phyloP scores from a whole-genome alignment of 1,284 basidiomycete genomes.

The Heimioporus retisporus region DNA sequence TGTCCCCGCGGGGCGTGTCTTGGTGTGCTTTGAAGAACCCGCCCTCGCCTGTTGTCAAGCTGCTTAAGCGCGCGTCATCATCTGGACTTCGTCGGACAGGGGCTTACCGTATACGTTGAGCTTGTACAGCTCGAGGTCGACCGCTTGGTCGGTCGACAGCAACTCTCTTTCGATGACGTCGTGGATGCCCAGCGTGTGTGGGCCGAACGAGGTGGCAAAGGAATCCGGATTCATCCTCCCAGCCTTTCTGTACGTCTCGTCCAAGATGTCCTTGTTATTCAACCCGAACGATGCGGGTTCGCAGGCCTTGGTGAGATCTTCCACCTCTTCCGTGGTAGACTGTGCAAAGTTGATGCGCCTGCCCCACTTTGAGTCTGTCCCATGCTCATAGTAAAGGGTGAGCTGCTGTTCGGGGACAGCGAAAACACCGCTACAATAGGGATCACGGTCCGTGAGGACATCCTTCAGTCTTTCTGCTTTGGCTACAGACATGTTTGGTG shows the following conservation, averaged over 20 bases:
- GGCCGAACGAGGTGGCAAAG: slow-evolving; percentile 40
- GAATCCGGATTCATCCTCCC: slow-evolving; percentile 41
- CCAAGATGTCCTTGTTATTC: slow-evolving; percentile 4
- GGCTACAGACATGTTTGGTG: not conserved
- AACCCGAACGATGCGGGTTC: slow-evolving; percentile 5
- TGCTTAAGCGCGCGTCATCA: no score
- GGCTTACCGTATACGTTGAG: slow-evolving; percentile 13
- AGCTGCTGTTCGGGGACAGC: slow-evolving; percentile 6
- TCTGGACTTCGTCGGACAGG: no score
- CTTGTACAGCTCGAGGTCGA: slow-evolving; percentile 44
- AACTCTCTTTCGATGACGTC: slow-evolving; percentile 25
- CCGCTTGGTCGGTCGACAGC: slow-evolving; percentile 26
- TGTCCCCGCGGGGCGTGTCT: slow-evolving; percentile 34
- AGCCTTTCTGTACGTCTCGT: slow-evolving; percentile 42
- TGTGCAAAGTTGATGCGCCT: slow-evolving; percentile 10
- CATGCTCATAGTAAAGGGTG: not conserved
- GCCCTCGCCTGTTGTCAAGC: slow-evolving; percentile 16
- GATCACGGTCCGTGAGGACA: slow-evolving; percentile 8
- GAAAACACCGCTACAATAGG: slow-evolving; percentile 7
- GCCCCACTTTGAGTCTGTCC: no score
- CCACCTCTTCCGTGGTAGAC: not conserved
- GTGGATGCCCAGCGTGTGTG: slow-evolving; percentile 17
- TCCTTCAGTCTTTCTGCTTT: not conserved
- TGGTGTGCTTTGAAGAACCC: slow-evolving; percentile 17
- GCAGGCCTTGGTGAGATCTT: slow-evolving; percentile 8